These are phyloP conservation scores for Paramarasmius palmivorus DNA, from an alignment of 1,284 basidiomycete species.

Conservation along the genomic window DNA sequence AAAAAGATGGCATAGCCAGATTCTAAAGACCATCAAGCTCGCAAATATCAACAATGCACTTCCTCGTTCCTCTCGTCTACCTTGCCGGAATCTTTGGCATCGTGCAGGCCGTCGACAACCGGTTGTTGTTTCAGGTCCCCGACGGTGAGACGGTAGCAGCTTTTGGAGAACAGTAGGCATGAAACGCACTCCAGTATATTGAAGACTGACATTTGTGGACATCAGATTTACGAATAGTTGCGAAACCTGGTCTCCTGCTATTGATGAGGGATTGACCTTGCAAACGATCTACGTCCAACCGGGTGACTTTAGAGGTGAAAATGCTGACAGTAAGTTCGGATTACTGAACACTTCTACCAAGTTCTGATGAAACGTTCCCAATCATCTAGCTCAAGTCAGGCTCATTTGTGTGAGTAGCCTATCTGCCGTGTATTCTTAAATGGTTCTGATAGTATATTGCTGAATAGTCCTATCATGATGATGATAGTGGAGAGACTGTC, in stretches of 20 bases:
- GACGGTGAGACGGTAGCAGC: not conserved
- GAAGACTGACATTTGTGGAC: not conserved
- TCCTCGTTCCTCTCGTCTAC: not conserved
- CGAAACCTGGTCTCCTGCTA: not conserved
- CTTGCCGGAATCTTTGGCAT: not conserved
- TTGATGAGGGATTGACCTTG: not conserved
- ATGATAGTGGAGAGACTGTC: too few species aligned
- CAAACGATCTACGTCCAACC: not conserved
- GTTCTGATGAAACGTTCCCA: not conserved
- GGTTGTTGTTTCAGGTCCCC: constrained; percentile 1
- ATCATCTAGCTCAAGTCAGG: not conserved
- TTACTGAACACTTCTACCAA: too few species aligned
- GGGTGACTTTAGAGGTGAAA: not conserved
- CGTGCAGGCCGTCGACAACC: not conserved
- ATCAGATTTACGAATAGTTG: not conserved
- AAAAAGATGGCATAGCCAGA: not conserved
- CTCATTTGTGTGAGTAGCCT: constrained; percentile 1
- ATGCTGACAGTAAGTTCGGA: not conserved
- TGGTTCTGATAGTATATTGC: too few species aligned
- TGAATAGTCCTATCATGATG: too few species aligned
- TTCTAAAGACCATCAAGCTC: not conserved
- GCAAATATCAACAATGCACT: not conserved
- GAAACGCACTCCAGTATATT: not conserved
- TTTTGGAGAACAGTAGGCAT: not conserved
- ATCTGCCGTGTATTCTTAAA: not conserved